phyloP scores from a whole-genome alignment of 2,329 filamentous ascomycete species.

The Triangularia setosa region DNA sequence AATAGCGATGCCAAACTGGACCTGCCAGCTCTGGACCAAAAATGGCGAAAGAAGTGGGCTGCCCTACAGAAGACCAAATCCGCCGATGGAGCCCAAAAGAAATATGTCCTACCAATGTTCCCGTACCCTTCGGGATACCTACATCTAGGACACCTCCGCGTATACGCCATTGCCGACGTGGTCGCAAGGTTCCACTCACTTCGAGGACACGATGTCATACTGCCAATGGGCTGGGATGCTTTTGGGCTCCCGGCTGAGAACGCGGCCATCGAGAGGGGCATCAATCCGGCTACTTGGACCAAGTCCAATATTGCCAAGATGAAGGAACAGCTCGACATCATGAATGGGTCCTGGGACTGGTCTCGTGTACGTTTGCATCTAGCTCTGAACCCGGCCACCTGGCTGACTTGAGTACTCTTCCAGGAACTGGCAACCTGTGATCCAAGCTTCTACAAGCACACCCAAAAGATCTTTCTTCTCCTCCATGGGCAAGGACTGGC shows the following conservation, averaged over 20 bases:
- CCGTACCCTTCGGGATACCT: slow-evolving; percentile 85
- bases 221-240: slow-evolving; percentile 95
- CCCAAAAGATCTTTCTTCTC: slow-evolving; percentile 78
- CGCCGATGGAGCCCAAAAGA: slow-evolving; percentile 34
- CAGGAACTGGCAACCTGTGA: slow-evolving; percentile 83
- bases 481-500: slow-evolving; percentile 71
- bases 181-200: slow-evolving; percentile 72
- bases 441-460: slow-evolving; percentile 84
- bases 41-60: slow-evolving; percentile 50
- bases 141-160: slow-evolving; percentile 81
- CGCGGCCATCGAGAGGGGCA: slow-evolving; percentile 77
- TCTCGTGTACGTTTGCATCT: slow-evolving; percentile 56
- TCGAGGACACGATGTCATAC: slow-evolving; percentile 68
- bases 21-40: slow-evolving; percentile 44
- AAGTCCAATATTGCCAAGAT: slow-evolving; percentile 74
- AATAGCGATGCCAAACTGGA: slow-evolving; percentile 36
- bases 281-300: slow-evolving; percentile 77
- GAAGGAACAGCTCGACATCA: slow-evolving; percentile 73
- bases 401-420: slow-evolving; percentile 7
- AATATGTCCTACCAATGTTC: slow-evolving; percentile 87
- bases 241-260: slow-evolving; percentile 91
- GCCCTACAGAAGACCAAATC: slow-evolving; percentile 8
- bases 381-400: slow-evolving; percentile 15
- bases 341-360: slow-evolving; percentile 86
- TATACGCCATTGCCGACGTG: slow-evolving; percentile 88